Conservation (phyloP, 2,329 filamentous ascomycete genomes). For the Incumbomyces delicatus region DNA sequence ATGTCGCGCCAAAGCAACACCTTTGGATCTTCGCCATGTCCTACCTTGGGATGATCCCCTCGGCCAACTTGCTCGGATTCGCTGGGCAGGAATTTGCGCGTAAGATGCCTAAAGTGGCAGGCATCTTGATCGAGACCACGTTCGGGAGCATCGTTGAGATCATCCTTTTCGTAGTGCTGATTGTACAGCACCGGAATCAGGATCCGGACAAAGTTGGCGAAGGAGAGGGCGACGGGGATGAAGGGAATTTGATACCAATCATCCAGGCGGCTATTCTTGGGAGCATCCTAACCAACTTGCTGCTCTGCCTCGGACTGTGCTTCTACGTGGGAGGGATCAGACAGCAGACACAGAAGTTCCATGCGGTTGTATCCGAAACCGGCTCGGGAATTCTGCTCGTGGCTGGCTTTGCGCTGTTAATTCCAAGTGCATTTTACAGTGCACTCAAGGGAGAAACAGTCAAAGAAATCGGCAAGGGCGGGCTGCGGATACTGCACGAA, state of each 20-base stretch:
- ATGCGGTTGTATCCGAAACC: conserved; percentile 65
- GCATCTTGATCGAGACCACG: conserved; percentile 39
- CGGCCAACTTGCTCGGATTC: conserved; percentile 66
- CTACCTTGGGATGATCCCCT: conserved; percentile 67
- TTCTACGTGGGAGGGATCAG: conserved; percentile 66
- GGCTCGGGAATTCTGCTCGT: conserved; percentile 67
- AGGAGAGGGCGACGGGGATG: conserved; percentile 5
- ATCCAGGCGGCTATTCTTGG: conserved; percentile 75
- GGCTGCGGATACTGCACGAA: conserved; percentile 13
- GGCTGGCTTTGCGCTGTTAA: conserved; percentile 49
- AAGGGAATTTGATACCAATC: conserved; percentile 46
- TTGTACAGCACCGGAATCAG: conserved; percentile 35
- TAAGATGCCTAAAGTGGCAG: conserved; percentile 62
- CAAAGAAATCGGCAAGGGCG: conserved; percentile 17
- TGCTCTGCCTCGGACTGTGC: conserved; percentile 68
- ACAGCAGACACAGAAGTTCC: conserved; percentile 59
- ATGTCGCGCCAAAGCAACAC: conserved; percentile 40
- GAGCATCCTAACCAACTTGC: conserved; percentile 69
- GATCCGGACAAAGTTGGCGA: conserved; percentile 24
- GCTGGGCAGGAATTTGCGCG: conserved; percentile 60
- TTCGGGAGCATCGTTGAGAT: conserved; percentile 71
- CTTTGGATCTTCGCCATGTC: conserved; percentile 58
- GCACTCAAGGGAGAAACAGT: conserved; percentile 42
- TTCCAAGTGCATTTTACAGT: conserved; percentile 37
- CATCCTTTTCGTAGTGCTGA: conserved; percentile 67